Base-by-base conservation (phyloP, 1,284 basidiomycete genomes). In the Ganoderma resinaceum region DNA sequence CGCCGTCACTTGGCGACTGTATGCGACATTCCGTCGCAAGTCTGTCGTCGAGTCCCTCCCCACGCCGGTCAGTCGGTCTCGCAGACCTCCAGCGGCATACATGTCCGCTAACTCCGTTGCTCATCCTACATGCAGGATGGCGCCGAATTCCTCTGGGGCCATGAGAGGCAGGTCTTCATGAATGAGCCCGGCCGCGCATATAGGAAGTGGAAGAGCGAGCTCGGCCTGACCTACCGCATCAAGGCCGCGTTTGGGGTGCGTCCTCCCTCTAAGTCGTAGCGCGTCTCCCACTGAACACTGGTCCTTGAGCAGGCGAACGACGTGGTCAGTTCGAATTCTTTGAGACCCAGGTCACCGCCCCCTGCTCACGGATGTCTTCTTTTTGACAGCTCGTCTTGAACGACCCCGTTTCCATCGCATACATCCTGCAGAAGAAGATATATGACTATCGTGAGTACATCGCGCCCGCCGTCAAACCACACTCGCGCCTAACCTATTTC, bases 341-440 rank as follows among this genome's bases (percentile, higher is more conserved):
- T 26, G 38, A 40, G 12, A 7, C n/a, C n/a, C n/a, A n/a, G 26
- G 29, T 38, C 33, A 16, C 33, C 14, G 8, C 1, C 43, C 0
- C n/a, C 23, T 9, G 43, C 11, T 23, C 43, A 26, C 23, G 0
- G 9, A 23, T 9, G n/a, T 9, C 23, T 18, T 16, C 37, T 16
- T 43, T 3, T 26, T 29, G 7, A 62, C 26, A 80, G 79, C 73
- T 80, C 14, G 75, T 79, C 2, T 62, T 77, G 9, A 65, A 68
- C 40, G 79, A 80, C 57, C 75, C 78, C 1, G 67, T 53, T 6
- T 77, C 73, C 31, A 70, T 79, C 31, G 53, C 74, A 1, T 72
- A 80, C 64, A 74, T 80, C 5, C 65, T 77, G 43, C 69, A 73
- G 53, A 77, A 73, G 65, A 73, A 69, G 38, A 71, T 76, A 4